Evolutionary conservation across 805 yeast species (phyloP), one percentile per base, ranked within the genome.

Genomic region (Metschnikowia shivogae): DNA sequence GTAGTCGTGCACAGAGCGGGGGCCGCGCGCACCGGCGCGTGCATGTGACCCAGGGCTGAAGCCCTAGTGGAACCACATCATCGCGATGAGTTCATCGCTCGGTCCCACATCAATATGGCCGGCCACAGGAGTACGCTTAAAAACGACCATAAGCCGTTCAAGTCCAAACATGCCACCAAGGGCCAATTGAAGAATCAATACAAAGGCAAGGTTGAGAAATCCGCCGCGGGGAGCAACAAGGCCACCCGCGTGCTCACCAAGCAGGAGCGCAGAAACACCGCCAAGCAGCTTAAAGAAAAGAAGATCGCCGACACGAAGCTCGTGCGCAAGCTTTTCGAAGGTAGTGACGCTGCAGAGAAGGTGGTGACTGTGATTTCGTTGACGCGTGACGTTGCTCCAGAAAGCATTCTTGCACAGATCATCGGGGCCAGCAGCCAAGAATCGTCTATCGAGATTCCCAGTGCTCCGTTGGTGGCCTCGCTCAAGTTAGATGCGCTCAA

Each of bases 191-290:
- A 89, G 61, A 86, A 88, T 52, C 73, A 80, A 47, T 72, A 72
- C 57, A 90, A 86, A 60, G 98, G 98, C 49, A 90, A 89, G 63
- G 87, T 92, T 30, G 98, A 90, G 60, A 86, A 84, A 57, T 67
- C 78, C 2, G 52, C 65, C 28, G 52, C 62, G 19, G 61, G 60
- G 11, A 42, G 54, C 17, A 62, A 72, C 42, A 72, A 70, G 49
- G 58, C 70, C 24, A 50, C 65, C 20, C 71, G 70, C 49, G 63
- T 62, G 22, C 63, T 66, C 41, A 70, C 74, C 38, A 76, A 73
- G 55, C 58, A 73, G 31, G 90, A 88, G 57, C 79, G 99, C 56
- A 86, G 81, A 68, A 89, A 93, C 57, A 60, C 78, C 12, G 78
- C 89, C 3, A 84, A 76, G 58, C 99, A 93, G 70, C 56, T 87